Base-by-base conservation (phyloP, 31 red algal species). In the Pterothamnion heteromorphum region DNA sequence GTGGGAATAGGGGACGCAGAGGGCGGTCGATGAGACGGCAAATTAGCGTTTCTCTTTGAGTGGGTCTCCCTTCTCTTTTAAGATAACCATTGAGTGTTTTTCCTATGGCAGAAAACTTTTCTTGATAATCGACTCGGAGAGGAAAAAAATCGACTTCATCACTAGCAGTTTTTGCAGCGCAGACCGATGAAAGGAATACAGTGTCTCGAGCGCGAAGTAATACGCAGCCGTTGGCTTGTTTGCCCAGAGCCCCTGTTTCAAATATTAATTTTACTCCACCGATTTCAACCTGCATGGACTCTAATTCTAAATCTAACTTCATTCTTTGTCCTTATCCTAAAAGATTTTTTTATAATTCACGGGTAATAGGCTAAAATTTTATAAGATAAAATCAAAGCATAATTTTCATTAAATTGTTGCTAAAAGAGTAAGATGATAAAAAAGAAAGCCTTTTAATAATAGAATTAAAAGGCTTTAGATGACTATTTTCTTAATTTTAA, bases 171-270 rank as follows among this genome's bases (percentile, higher is more conserved):
- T 35, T 39, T 26, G 88, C 90, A 24, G 86, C 82, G 71, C 94
- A 97, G 1, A 94, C 95, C 3, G 97, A 96, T 80, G 92, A 95
- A 64, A 94, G 92, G 2, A 98, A 91, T 0, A 97, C 81, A 3
- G 97, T 97, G 74, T 94, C 95, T 22, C 97, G 95, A 44, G 35
- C 37, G 20, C 94, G 94, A n/a, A 97, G 92, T 27, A 88, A 57
- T 44, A 98, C 97, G n/a, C 95, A 89, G 21, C 96, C 97, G 37
- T 82, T 96, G 24, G 97, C 97, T 58, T 96, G 96, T 1, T 94
- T 78, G 28, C 94, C 96, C 34, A 98, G 72, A 34, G 76, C 71
- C 0, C 97, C 97, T 23, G 96, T 98, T 91, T 98, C 96, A 80
- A 98, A 94, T 36, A 26, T 26, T 37, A 64, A n/a, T 64, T 9